Base-by-base conservation (phyloP, 176 grass and related monocot genomes). In the Cocos nucifera region DNA sequence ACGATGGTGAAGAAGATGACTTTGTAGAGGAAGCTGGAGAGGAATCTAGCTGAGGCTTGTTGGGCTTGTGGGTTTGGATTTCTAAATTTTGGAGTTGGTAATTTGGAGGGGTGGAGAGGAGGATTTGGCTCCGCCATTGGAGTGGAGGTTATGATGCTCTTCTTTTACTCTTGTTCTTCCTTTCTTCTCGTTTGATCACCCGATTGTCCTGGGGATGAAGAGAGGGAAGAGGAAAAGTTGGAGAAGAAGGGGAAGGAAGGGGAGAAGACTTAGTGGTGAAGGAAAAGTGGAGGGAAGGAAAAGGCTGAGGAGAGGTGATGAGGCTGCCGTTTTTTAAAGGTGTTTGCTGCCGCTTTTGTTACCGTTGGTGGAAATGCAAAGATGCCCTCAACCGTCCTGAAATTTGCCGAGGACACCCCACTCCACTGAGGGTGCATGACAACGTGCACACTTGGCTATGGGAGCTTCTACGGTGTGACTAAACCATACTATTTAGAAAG, bases 1-100 rank as follows among this genome's bases (percentile, higher is more conserved):
- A 83, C 68, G 3, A 88, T 57, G 54, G 64, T 71, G 14, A 98
- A 68, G 50, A 92, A 35, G 28, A 76, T 62, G 65, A 69, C 78
- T 63, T 81, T 80, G 51, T 73, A 75, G 27, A 82, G 67, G 73
- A 92, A 82, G 3, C n/a, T 48, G 59, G 70, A 23, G 48, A 55
- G 15, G 26, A 51, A 22, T 24, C 10, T 63, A 9, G 20, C 23
- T 4, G 22, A 14, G 48, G 51, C 3, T 48, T 69, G 66, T 16
- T 19, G 66, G 9, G 8, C 58, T 55, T 57, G 75, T 66, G 24
- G 16, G 23, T 67, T 32, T 17, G 12, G 30, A 48, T 18, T 30
- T 17, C 10, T 17, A 21, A 15, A 3, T 49, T 21, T 49, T 8
- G 60, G 32, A 8, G 32, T 7, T 5, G 49, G 63, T 26, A 27